Base-by-base conservation (phyloP, 352 stramenopile genomes). In the Pythium monospermum region DNA sequence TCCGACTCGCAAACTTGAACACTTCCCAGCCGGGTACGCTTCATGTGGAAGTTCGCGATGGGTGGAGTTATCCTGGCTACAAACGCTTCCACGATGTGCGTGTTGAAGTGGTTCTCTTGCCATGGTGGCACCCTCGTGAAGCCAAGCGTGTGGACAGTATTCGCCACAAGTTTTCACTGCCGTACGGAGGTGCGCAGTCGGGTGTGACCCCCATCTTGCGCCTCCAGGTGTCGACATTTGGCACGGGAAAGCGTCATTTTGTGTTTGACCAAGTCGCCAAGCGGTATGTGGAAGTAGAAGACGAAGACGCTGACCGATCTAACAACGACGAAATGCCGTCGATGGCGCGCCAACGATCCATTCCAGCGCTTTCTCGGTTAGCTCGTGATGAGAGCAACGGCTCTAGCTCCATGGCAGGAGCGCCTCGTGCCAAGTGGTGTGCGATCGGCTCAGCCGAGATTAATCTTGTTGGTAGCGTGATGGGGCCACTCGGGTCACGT, bases 1-100 rank as follows among this genome's bases (percentile, higher is more conserved):
- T 95, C 66, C 83, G 83, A 5, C 71, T 95, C 13, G 85, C 85
- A 4, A 94, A 95, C 50, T 57, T 95, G 18, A 94, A 94, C 42
- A 95, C 85, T 1, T 94, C 83, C 2, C 77, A 87, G 19, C 68
- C 83, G 19, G 85, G 85, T 12, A 89, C 72, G 3, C 60, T 95
- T 31, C 73, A 83, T 39, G 78, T 95, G 5, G 81, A 95, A 21
- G 62, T 95, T 38, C 64, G 85, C 26, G 85, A 95, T 51, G 85
- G 85, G 11, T 95, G 85, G 85, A 91, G 70, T 15, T 91, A 81
- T 38, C 85, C 85, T 3, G 69, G 66, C 0, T 95, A 93, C 57
- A 76, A 73, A 18, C 76, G 85, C 15, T 95, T 94, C 30, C 85
- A 95, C 27, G 87, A 95, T 40, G 82, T 92, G 15, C 70, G 79